These are phyloP conservation scores for Striga asiatica DNA, from an alignment of 257 asterid species.

Conservation along the genomic window DNA sequence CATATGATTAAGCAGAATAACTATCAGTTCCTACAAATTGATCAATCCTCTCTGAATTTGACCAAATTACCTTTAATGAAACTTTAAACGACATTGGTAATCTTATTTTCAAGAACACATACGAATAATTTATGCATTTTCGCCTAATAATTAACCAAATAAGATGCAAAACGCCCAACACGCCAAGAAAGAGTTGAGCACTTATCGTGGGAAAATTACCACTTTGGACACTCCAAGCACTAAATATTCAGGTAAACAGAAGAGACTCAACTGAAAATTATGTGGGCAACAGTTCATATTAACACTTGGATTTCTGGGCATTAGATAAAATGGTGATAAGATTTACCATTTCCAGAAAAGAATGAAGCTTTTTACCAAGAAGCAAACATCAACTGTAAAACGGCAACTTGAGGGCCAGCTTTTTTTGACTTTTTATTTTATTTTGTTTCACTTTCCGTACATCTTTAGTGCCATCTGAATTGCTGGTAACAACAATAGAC, in stretches of 20 bases:
- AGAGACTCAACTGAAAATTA: conserved; percentile 2
- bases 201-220: too few species aligned
- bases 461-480: not conserved
- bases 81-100: too few species aligned
- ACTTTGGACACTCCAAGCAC: too few species aligned
- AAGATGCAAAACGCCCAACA: too few species aligned
- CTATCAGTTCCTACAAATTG: too few species aligned
- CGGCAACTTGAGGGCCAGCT: conserved; percentile 6
- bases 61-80: too few species aligned
- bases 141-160: too few species aligned
- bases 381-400: conserved; percentile 4
- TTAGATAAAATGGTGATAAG: conserved; percentile 19
- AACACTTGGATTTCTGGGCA: conserved; percentile 19
- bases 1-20: too few species aligned
- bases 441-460: not conserved
- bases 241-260: conserved; percentile 22
- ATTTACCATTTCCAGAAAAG: conserved; percentile 26
- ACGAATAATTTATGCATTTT: too few species aligned
- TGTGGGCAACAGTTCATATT: conserved; percentile 33
- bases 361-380: conserved; percentile 9
- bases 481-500: conserved; percentile 26
- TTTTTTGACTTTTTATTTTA: not conserved
- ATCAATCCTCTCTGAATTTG: too few species aligned
- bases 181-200: too few species aligned
- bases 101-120: too few species aligned